Percentiles rank a stretch among this genome's conserved stretches.
phyloP scores from a whole-genome alignment of 768 basidiomycete genomes.

The Naganishia randhawae region DNA sequence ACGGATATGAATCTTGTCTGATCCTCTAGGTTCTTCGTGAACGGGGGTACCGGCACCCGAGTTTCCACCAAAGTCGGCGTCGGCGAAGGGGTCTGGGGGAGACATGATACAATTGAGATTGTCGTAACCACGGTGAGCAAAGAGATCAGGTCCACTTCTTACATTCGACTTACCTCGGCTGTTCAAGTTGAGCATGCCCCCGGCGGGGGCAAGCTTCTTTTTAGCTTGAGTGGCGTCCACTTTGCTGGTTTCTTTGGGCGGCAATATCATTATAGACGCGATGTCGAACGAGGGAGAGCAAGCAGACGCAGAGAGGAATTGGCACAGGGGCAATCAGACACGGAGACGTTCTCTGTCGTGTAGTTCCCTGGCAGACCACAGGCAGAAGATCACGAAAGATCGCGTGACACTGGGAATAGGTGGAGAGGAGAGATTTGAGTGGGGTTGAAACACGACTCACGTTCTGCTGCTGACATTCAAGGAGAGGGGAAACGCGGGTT shows the following conservation, averaged over 20 bases:
- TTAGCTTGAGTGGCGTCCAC: slow-evolving; percentile 31
- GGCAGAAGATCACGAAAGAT: background rate
- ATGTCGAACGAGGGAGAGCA: background rate
- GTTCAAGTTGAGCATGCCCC: slow-evolving; percentile 34
- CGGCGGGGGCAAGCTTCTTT: slow-evolving; percentile 27
- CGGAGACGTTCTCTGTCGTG: background rate
- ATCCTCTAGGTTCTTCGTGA: slow-evolving; percentile 39
- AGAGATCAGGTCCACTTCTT: background rate
- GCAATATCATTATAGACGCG: background rate
- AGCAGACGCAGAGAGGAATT: background rate
- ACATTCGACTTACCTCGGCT: slow-evolving; percentile 23
- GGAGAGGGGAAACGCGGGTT: slow-evolving; percentile 22
- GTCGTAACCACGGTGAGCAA: no score
- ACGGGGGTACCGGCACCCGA: slow-evolving; percentile 43
- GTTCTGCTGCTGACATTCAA: slow-evolving; percentile 51
- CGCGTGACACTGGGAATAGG: background rate
- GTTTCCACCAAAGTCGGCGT: slow-evolving; percentile 72
- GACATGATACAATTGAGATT: no score
- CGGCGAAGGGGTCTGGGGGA: slow-evolving; percentile 83
- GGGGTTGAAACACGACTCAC: slow-evolving; percentile 34
- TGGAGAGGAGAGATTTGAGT: background rate
- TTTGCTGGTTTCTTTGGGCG: slow-evolving; percentile 24
- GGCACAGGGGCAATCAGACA: slow-evolving; percentile 1
- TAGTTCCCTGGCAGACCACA: background rate
- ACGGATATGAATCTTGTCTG: slow-evolving; percentile 52